These are phyloP conservation scores for Turnera subulata DNA, from an alignment of 345 rosid species.

Conservation along the genomic window DNA sequence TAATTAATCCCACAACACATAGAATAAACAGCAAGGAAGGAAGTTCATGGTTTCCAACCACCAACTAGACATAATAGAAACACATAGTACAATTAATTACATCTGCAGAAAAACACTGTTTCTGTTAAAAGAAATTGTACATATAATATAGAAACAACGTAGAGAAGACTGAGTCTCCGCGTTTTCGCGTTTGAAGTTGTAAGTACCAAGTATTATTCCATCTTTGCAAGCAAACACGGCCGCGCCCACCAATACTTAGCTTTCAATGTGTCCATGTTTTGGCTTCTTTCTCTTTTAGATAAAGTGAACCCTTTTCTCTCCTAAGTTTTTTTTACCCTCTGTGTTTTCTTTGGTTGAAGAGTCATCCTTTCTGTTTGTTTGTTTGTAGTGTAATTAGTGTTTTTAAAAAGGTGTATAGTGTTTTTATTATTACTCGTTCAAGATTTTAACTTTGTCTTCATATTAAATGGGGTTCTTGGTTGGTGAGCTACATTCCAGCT, in stretches of 20 bases:
- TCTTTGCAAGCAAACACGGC: background rate
- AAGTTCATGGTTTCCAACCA: constrained; percentile 1
- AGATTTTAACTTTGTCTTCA: background rate
- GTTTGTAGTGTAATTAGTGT: background rate
- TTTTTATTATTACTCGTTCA: background rate
- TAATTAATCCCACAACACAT: too few relatives aligned
- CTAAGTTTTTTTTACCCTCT: background rate
- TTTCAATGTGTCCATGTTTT: background rate
- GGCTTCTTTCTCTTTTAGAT: background rate
- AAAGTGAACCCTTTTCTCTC: background rate
- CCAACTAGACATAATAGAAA: too few relatives aligned
- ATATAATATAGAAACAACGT: background rate
- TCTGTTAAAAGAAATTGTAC: too few relatives aligned
- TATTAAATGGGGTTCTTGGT: constrained; percentile 24
- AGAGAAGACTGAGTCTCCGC: background rate
- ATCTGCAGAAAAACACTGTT: too few relatives aligned
- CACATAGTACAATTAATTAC: too few relatives aligned
- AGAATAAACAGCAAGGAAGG: background rate
- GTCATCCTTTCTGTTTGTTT: background rate
- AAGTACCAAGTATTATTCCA: too few relatives aligned
- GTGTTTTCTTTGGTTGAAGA: background rate
- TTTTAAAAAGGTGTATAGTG: background rate
- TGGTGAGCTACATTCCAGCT: constrained; percentile 61
- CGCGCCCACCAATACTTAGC: background rate
- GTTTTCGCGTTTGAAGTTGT: background rate